Percentiles rank a stretch among this genome's conserved stretches.
phyloP scores from a whole-genome alignment of 2,329 filamentous ascomycete species.

The Cytospora leucostoma region DNA sequence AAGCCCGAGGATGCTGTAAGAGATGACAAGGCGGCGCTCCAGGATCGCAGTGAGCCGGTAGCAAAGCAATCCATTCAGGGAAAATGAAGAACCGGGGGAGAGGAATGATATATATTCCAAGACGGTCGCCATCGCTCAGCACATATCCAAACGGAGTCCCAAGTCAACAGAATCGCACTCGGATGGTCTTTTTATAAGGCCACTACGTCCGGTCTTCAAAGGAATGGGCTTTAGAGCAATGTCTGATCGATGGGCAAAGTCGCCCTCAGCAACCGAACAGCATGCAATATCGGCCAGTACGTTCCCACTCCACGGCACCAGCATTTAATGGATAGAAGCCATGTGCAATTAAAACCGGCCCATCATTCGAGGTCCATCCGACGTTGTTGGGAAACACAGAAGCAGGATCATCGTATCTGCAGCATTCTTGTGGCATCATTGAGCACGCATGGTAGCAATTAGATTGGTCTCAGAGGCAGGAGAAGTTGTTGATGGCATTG shows the following conservation, averaged over 20 bases:
- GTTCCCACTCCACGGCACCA: not conserved
- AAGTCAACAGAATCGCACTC: not conserved
- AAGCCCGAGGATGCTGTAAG: not conserved
- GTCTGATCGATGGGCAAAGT: not conserved
- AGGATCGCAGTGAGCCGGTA: conserved; percentile 2
- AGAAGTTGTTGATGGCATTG: not conserved
- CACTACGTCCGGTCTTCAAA: not conserved
- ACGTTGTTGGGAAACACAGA: not conserved
- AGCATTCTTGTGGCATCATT: not conserved
- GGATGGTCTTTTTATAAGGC: not conserved
- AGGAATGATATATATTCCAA: not conserved
- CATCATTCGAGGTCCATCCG: not conserved
- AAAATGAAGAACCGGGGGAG: conserved; percentile 2
- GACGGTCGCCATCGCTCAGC: not conserved
- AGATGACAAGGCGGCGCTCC: not conserved
- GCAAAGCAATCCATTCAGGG: not conserved
- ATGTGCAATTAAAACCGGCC: not conserved
- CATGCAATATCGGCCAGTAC: not conserved
- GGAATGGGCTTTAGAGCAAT: not conserved
- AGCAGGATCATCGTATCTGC: not conserved
- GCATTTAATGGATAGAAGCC: not conserved
- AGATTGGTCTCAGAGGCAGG: not conserved
- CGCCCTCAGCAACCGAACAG: not conserved
- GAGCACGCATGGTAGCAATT: not conserved
- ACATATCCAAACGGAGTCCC: not conserved